Evolutionary conservation across 177 flowering plant genomes (phyloP).

Genomic region (Vitis hybrid): DNA sequence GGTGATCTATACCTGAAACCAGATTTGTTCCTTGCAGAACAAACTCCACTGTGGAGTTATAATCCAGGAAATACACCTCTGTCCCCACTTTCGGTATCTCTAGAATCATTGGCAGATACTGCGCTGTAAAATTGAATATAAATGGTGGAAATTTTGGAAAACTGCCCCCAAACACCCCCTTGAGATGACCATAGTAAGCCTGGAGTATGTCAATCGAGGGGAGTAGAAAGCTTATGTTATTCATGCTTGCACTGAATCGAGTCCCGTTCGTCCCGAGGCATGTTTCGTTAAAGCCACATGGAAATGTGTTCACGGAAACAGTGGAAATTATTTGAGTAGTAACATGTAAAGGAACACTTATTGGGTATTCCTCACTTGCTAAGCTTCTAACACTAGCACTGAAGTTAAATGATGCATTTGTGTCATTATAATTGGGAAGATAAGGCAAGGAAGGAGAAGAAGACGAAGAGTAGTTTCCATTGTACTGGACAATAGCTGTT

Average conservation of each 20-base stretch:
- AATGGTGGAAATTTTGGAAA: constrained; percentile 15
- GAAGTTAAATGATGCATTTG: constrained; percentile 13
- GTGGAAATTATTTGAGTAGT: constrained; percentile 16
- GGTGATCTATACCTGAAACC: constrained; percentile 16
- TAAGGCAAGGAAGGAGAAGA: constrained; percentile 16
- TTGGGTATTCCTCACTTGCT: constrained; percentile 15
- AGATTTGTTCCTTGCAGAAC: constrained; percentile 21
- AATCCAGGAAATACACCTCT: constrained; percentile 16
- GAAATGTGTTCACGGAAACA: constrained; percentile 23
- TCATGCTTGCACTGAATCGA: constrained; percentile 22
- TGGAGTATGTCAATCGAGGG: constrained; percentile 22
- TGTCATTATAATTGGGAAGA: constrained; percentile 21
- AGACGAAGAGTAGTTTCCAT: constrained; percentile 9
- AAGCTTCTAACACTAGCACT: constrained; percentile 17
- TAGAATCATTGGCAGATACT: constrained; percentile 5
- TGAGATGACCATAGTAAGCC: constrained; percentile 25
- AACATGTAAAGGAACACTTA: constrained; percentile 19
- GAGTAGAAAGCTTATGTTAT: constrained; percentile 23
- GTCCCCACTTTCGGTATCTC: constrained; percentile 12
- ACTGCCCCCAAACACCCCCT: constrained; percentile 15
- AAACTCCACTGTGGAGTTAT: constrained; percentile 19
- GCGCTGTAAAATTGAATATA: constrained; percentile 12
- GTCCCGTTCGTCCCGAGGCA: constrained; percentile 12
- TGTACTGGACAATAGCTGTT: constrained; percentile 9
- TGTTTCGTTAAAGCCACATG: constrained; percentile 8